Percentiles rank a stretch among this genome's conserved stretches.
Evolutionary conservation across 805 yeast species (phyloP).

Genomic region (Metschnikowia henanensis): DNA sequence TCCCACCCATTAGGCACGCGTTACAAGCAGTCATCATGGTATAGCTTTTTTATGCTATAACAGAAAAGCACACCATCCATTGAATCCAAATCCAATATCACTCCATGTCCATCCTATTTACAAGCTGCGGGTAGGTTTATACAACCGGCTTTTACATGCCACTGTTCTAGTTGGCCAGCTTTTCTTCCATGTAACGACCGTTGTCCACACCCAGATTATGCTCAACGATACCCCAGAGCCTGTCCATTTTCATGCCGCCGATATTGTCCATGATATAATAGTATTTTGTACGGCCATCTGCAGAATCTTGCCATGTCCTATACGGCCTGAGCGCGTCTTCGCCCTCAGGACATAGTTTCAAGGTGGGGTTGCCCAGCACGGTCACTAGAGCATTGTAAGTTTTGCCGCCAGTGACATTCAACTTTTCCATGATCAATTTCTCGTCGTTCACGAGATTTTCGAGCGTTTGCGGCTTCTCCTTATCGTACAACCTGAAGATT

Average conservation of each 20-base stretch:
- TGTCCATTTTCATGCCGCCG: constrained; percentile 82
- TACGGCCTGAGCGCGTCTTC: constrained; percentile 25
- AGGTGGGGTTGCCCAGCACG: constrained; percentile 33
- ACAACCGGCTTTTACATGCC: too few species aligned
- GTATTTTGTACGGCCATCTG: constrained; percentile 33
- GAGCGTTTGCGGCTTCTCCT: constrained; percentile 60
- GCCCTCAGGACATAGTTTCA: constrained; percentile 34
- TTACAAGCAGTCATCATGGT: too few species aligned
- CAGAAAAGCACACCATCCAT: too few species aligned
- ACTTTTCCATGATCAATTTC: constrained; percentile 63
- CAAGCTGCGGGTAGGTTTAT: too few species aligned
- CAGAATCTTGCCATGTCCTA: constrained; percentile 39
- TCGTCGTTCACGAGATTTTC: constrained; percentile 64
- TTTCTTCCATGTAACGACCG: constrained; percentile 48
- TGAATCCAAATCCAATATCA: too few species aligned
- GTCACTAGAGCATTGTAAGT: constrained; percentile 61
- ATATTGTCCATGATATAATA: constrained; percentile 69
- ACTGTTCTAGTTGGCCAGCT: background rate
- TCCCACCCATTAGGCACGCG: too few species aligned
- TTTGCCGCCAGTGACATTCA: constrained; percentile 64
- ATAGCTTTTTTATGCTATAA: too few species aligned
- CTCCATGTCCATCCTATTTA: background rate
- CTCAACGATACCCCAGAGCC: constrained; percentile 84
- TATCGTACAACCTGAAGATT: constrained; percentile 68
- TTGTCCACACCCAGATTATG: constrained; percentile 62